Base-by-base conservation (phyloP, 306 rosid species). In the Vachellia pachyceras region DNA sequence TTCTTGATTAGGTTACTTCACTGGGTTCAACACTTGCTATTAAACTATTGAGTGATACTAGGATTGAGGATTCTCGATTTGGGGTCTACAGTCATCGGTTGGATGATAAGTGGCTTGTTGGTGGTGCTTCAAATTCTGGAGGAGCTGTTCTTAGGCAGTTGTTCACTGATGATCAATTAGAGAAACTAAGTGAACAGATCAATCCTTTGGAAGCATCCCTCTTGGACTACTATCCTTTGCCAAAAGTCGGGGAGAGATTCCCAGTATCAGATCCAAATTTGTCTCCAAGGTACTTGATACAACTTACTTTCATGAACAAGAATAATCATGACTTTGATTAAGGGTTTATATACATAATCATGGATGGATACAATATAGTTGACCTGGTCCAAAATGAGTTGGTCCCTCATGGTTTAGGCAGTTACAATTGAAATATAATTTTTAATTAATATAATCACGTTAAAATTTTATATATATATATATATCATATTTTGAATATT, bases 41-140 rank as follows among this genome's bases (percentile, higher is more conserved):
- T 45, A 94, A 94, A 82, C 86, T 94, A 66, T 47, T 92, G 86
- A 94, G 97, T 84, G 89, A 90, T 69, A 87, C 85, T 35, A 86
- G 97, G 87, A 86, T 94, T 68, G 98, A 94, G 5, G 98, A 94
- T 83, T 96, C 98, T 60, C 88, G 94, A 20, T 94, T 87, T 87
- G 98, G 98, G 70, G 97, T 94, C 73, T 94, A 94, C 70, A 94
- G 98, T 80, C 98, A 94, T 90, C 97, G 98, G 73, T 95, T 94
- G n/a, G 98, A 91, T 69, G 92, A 91, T 85, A 90, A 90, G 86
- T 94, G 97, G 98, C 97, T 94, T 5, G 98, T 94, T 82, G 98
- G 98, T 72, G 98, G 97, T 57, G 98, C 98, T 69, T 94, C 98
- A 84, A 94, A 94, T 86, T 90, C 97, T 3, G 97, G 98, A 13